Conservation (phyloP, 169 alveolate species). For the Nephromyces sp. region DNA sequence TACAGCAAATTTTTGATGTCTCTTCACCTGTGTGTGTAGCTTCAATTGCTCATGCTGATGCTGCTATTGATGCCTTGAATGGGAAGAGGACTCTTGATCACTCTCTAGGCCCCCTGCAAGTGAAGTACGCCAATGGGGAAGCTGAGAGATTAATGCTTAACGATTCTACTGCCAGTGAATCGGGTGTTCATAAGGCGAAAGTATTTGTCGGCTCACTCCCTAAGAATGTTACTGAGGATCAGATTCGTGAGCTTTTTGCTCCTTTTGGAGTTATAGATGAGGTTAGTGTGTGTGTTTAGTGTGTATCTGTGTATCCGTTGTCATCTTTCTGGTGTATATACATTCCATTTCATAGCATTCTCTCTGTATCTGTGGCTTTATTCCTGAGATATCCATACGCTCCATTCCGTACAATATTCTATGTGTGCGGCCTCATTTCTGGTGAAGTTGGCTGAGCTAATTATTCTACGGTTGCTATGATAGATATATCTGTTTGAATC, state of each 20-base stretch:
- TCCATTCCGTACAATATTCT: too few species aligned
- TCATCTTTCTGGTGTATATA: background rate
- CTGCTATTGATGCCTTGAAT: constrained; percentile 70
- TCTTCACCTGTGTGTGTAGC: constrained; percentile 31
- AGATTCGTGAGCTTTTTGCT: constrained; percentile 57
- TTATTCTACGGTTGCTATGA: too few species aligned
- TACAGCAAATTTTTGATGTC: too few species aligned
- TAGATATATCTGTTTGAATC: too few species aligned
- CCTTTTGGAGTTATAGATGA: constrained; percentile 71
- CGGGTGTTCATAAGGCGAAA: constrained; percentile 73
- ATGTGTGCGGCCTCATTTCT: too few species aligned
- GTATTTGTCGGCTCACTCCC: constrained; percentile 78
- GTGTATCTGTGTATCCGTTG: background rate
- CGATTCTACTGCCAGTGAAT: constrained; percentile 15
- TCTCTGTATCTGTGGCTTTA: background rate
- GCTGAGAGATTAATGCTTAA: constrained; percentile 61
- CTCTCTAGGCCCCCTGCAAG: constrained; percentile 66
- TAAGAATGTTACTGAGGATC: constrained; percentile 59
- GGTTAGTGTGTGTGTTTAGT: constrained; percentile 35
- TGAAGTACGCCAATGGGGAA: constrained; percentile 79
- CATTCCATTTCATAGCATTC: background rate
- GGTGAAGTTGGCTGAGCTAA: too few species aligned
- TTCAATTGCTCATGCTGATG: constrained; percentile 78
- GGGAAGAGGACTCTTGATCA: constrained; percentile 60
- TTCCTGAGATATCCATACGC: too few species aligned